Percentiles rank a stretch among this genome's conserved stretches.
Evolutionary conservation across 108 stramenopile species (phyloP).

Genomic region (Chaetoceros muelleri): DNA sequence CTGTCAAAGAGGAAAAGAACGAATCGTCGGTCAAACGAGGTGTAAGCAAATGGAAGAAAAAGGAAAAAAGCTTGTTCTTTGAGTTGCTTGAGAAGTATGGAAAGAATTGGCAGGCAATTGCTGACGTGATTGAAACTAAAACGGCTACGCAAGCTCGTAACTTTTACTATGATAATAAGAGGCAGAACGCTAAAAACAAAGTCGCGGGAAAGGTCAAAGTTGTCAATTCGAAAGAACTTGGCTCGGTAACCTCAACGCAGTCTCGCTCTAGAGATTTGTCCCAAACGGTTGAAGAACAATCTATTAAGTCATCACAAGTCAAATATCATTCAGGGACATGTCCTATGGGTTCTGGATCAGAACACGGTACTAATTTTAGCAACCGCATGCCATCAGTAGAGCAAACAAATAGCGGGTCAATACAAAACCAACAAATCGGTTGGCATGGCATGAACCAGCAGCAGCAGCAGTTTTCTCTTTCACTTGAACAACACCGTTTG

Average conservation of each 20-base stretch:
- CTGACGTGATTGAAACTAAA: constrained; percentile 59
- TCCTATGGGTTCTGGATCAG: constrained; percentile 1
- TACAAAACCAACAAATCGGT: background rate
- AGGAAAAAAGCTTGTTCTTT: constrained; percentile 63
- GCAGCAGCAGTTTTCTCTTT: constrained; percentile 12
- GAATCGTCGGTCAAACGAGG: constrained; percentile 21
- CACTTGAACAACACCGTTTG: constrained; percentile 6
- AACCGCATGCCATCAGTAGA: background rate
- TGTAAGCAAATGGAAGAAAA: constrained; percentile 66
- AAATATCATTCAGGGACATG: too few species aligned
- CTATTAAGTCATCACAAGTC: too few species aligned
- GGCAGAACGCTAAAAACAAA: constrained; percentile 38
- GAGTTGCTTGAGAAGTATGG: constrained; percentile 68
- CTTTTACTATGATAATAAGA: constrained; percentile 80
- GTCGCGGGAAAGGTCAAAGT: too few species aligned
- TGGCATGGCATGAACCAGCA: constrained; percentile 8
- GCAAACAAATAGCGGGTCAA: background rate
- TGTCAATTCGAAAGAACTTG: background rate
- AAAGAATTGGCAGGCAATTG: constrained; percentile 52
- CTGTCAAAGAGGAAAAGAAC: constrained; percentile 6
- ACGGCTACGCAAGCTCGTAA: constrained; percentile 73
- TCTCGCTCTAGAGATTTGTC: background rate
- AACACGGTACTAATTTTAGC: background rate
- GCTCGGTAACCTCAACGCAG: constrained; percentile 5
- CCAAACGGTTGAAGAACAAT: constrained; percentile 3